Evolutionary conservation across 2,329 filamentous ascomycete genomes (phyloP), one percentile per base, ranked within the genome.

Genomic region (Phialophora macrospora): DNA sequence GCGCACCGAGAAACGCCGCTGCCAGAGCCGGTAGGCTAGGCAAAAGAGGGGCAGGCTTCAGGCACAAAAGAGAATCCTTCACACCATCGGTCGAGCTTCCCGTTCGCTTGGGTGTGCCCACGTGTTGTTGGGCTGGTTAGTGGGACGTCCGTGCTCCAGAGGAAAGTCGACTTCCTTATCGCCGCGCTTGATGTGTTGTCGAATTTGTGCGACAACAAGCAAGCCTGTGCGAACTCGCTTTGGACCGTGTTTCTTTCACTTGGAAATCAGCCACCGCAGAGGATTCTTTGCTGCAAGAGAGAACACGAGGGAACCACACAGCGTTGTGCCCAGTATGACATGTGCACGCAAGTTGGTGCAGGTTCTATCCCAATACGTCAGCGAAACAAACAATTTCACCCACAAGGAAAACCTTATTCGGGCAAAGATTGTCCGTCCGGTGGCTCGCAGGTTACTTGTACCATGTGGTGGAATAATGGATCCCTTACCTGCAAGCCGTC

Each of bases 1-100:
- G 60, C 52, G 34, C 56, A 59, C 57, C 63, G 57, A 64, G 64
- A 63, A 66, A 64, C 64, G 54, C 65, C 66, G 70, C 59, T 34
- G 60, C 60, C 48, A 59, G 28, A 49, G 55, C 62, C 64, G 64
- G 55, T 58, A 44, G 57, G 62, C 70, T 70, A 72, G 61, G 48
- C 66, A 60, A 20, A 67, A 69, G 38, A 57, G 41, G 67, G 70
- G 48, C 57, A 65, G 65, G 68, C 62, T 68, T 64, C 70, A 72
- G 70, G 70, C 55, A 69, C 67, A 2, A 57, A 62, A 55, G 62
- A 60, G 46, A 65, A 68, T 38, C 60, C 49, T 55, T 14, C 65
- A 69, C 64, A 67, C 68, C 65, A 34, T 59, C 62, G 55, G 63
- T 55, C 61, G 55, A 46, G 26, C 32, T 24, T 62, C 34, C 57